Conservation (phyloP, 2,329 filamentous ascomycete species). For the Ambrosiella cleistominuta region DNA sequence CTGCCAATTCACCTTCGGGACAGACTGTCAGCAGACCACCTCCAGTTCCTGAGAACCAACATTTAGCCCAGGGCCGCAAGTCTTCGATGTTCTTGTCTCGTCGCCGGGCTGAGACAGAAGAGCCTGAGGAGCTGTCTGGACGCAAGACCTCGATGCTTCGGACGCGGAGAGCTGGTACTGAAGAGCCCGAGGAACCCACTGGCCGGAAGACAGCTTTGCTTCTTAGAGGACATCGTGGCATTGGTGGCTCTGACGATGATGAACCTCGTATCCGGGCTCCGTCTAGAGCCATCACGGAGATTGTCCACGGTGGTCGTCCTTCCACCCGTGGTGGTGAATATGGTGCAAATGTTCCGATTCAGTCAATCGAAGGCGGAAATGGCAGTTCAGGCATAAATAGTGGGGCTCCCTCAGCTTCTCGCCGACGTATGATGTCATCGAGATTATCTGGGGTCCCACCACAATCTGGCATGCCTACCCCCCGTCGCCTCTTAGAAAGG, state of each 20-base stretch:
- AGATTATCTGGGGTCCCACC: slow-evolving; percentile 21
- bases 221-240: slow-evolving; percentile 29
- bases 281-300: slow-evolving; percentile 41
- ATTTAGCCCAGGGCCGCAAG: slow-evolving; percentile 23
- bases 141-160: slow-evolving; percentile 27
- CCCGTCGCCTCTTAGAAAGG: slow-evolving; percentile 7
- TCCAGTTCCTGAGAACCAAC: background rate
- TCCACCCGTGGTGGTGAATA: slow-evolving; percentile 21
- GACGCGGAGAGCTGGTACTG: slow-evolving; percentile 25
- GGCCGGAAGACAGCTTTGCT: slow-evolving; percentile 31
- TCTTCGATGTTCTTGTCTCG: slow-evolving; percentile 34
- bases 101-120: slow-evolving; percentile 32
- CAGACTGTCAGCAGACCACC: slow-evolving; percentile 23
- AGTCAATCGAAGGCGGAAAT: slow-evolving; percentile 17
- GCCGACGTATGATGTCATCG: slow-evolving; percentile 33
- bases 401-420: slow-evolving; percentile 29
- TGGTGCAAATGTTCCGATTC: background rate
- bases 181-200: slow-evolving; percentile 29
- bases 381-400: slow-evolving; percentile 14
- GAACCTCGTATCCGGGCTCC: slow-evolving; percentile 32
- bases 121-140: slow-evolving; percentile 28
- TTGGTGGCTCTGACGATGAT: slow-evolving; percentile 29
- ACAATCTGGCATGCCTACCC: slow-evolving; percentile 10
- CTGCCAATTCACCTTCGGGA: slow-evolving; percentile 22
- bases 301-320: slow-evolving; percentile 21